phyloP scores from a whole-genome alignment of 352 stramenopile species.

The Nothophytophthora sp. region DNA sequence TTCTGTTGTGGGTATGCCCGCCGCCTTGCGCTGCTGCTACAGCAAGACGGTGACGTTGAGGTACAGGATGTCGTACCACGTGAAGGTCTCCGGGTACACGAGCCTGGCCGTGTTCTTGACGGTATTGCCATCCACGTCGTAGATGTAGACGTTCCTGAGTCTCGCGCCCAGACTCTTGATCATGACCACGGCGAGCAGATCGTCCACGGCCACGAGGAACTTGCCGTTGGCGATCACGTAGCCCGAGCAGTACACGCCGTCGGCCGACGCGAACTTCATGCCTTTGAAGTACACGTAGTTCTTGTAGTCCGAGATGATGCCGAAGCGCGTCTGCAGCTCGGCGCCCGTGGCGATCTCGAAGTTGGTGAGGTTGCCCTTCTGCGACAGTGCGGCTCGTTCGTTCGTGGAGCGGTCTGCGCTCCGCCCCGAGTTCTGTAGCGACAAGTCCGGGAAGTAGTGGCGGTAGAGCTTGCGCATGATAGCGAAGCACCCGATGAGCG shows the following conservation, averaged over 20 bases:
- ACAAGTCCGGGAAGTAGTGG: conserved; percentile 10
- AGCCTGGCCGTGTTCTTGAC: conserved; percentile 31
- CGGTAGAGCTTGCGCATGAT: conserved; percentile 21
- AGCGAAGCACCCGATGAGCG: neutral
- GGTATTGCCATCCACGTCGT: conserved; percentile 34
- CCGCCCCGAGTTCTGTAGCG: conserved; percentile 4
- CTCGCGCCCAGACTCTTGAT: conserved; percentile 29
- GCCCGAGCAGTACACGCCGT: conserved; percentile 35
- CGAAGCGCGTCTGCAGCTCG: conserved; percentile 23
- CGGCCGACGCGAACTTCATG: conserved; percentile 37
- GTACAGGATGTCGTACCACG: conserved; percentile 23
- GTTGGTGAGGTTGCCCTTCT: conserved; percentile 18
- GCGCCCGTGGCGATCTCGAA: conserved; percentile 31
- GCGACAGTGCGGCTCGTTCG: conserved; percentile 6
- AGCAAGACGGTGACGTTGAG: conserved; percentile 30
- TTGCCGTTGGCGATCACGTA: conserved; percentile 42
- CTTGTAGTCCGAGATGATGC: conserved; percentile 36
- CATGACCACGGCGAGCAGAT: conserved; percentile 24
- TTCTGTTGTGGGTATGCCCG: no score
- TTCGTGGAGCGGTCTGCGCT: conserved; percentile 11
- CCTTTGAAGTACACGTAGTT: conserved; percentile 39
- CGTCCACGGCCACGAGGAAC: conserved; percentile 30
- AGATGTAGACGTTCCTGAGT: conserved; percentile 23
- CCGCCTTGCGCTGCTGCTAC: no score
- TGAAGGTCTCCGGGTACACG: conserved; percentile 30